phyloP scores from a whole-genome alignment of 371 early-diverging fungal species.

The Rhizopus microsporus region DNA sequence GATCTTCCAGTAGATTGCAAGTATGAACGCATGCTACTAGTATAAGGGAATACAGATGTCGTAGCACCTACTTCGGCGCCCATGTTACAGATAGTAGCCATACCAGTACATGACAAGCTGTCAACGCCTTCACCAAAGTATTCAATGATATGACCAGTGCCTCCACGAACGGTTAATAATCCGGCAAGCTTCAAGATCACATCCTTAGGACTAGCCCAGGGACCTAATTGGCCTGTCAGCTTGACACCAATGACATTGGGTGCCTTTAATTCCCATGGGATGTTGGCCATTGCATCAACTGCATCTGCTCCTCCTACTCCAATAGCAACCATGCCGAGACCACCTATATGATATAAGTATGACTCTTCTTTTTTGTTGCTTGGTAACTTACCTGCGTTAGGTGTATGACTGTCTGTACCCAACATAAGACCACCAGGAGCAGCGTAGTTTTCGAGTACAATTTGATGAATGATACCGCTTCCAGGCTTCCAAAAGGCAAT shows the following conservation, averaged over 20 bases:
- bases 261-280: constrained; percentile 94
- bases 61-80: constrained; percentile 96
- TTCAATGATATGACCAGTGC: constrained; percentile 90
- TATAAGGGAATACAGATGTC: constrained; percentile 90
- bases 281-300: constrained; percentile 92
- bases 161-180: constrained; percentile 85
- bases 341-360: constrained; percentile 66
- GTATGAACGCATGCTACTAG: constrained; percentile 77
- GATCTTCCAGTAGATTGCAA: constrained; percentile 76
- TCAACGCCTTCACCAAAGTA: constrained; percentile 91
- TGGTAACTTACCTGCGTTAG: constrained; percentile 58
- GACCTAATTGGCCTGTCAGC: constrained; percentile 80
- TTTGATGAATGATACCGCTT: constrained; percentile 89
- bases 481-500: constrained; percentile 93
- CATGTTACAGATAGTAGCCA: constrained; percentile 97
- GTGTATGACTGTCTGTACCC: constrained; percentile 85
- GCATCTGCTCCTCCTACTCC: constrained; percentile 97
- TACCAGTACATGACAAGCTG: constrained; percentile 88
- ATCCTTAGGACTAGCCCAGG: constrained; percentile 94
- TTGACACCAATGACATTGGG: constrained; percentile 95
- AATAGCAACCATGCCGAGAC: constrained; percentile 89
- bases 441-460: constrained; percentile 93
- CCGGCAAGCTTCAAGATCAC: constrained; percentile 88
- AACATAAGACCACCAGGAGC: constrained; percentile 90
- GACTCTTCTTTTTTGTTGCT: not conserved